phyloP scores from a whole-genome alignment of 2,329 filamentous ascomycete genomes.

The Talaromyces rugulosus region DNA sequence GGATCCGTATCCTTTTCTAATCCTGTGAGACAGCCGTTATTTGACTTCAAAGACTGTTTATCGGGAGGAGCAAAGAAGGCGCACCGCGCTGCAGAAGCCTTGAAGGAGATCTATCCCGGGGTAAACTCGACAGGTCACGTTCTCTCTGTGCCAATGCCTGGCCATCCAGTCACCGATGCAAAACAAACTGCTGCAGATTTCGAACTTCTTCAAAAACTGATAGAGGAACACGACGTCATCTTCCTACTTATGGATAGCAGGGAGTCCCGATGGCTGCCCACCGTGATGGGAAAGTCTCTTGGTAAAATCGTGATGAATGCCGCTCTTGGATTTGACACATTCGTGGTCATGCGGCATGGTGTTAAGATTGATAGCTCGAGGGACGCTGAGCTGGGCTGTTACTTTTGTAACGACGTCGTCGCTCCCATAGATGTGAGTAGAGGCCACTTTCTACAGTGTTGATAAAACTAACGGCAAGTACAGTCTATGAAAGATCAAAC shows the following conservation, averaged over 20 bases:
- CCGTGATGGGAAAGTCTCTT: constrained; percentile 87
- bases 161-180: constrained; percentile 78
- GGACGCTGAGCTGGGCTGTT: constrained; percentile 78
- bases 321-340: constrained; percentile 92
- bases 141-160: constrained; percentile 90
- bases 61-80: constrained; percentile 83
- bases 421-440: constrained; percentile 80
- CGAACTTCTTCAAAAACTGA: constrained; percentile 66
- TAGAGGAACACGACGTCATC: constrained; percentile 82
- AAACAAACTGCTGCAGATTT: constrained; percentile 68
- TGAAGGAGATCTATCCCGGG: constrained; percentile 85
- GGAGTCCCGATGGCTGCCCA: constrained; percentile 92
- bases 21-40: constrained; percentile 89
- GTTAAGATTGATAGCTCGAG: constrained; percentile 54
- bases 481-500: constrained; percentile 92
- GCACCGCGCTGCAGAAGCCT: constrained; percentile 68
- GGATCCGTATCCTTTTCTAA: constrained; percentile 93
- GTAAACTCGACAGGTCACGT: constrained; percentile 76
- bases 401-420: constrained; percentile 98
- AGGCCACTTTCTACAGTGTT: constrained; percentile 11
- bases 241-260: constrained; percentile 97
- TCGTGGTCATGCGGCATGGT: constrained; percentile 95
- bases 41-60: constrained; percentile 83
- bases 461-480: not conserved
- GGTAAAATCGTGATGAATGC: constrained; percentile 97